phyloP scores from a whole-genome alignment of 140 eudicot genomes.

The Anethum foeniculum region DNA sequence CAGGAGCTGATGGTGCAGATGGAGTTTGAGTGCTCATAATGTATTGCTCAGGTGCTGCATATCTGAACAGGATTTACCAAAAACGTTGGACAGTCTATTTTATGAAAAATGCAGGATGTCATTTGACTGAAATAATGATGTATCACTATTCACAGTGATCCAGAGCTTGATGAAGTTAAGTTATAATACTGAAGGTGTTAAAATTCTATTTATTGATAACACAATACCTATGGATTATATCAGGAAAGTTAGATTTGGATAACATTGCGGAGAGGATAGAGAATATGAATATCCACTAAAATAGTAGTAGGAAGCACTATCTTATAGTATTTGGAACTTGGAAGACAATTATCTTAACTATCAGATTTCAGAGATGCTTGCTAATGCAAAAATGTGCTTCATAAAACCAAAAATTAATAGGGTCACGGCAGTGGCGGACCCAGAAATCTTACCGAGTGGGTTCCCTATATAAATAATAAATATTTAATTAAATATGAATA shows the following conservation, averaged over 20 bases:
- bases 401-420: neutral
- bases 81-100: neutral
- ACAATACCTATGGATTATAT: neutral
- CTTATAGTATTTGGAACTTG: neutral
- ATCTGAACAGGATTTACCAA: constrained; percentile 31
- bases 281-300: neutral
- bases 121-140: neutral
- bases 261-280: neutral
- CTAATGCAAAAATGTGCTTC: neutral
- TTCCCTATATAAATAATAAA: too few relatives aligned
- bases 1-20: constrained; percentile 96
- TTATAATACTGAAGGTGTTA: neutral
- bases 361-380: neutral
- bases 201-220: neutral
- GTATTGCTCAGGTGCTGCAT: constrained; percentile 97
- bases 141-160: neutral
- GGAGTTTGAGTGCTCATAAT: constrained; percentile 99
- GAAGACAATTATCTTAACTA: neutral
- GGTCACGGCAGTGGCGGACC: neutral
- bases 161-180: neutral
- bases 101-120: neutral
- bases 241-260: neutral
- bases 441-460: too few relatives aligned
- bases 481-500: too few relatives aligned
- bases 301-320: neutral